These are phyloP conservation scores for Colletotrichum viniferum DNA, from an alignment of 2,329 filamentous ascomycete species.

Conservation along the genomic window DNA sequence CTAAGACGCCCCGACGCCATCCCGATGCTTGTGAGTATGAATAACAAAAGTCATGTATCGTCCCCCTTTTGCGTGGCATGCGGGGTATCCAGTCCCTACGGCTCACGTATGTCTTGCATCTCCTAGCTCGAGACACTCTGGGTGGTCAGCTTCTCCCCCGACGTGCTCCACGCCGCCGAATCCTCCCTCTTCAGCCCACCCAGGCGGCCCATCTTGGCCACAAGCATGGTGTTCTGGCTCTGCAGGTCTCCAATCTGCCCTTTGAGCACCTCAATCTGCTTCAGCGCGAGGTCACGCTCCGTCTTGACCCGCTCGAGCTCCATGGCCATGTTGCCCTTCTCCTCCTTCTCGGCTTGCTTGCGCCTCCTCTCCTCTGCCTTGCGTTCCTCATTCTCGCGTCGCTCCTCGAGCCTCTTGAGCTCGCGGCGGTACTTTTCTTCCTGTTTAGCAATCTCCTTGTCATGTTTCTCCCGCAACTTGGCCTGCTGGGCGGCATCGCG, in stretches of 20 bases:
- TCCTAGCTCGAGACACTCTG: constrained; percentile 67
- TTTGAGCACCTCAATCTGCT: constrained; percentile 59
- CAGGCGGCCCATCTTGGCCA: constrained; percentile 50
- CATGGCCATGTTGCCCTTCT: constrained; percentile 49
- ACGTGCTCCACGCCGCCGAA: constrained; percentile 39
- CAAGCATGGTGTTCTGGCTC: constrained; percentile 63
- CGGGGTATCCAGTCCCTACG: neutral
- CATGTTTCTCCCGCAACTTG: constrained; percentile 68
- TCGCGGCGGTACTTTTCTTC: constrained; percentile 71
- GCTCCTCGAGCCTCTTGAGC: constrained; percentile 67
- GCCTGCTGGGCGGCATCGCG: constrained; percentile 55
- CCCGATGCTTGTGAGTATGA: neutral
- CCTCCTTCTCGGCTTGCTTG: constrained; percentile 59
- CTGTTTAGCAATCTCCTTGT: constrained; percentile 66
- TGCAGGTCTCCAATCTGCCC: constrained; percentile 62
- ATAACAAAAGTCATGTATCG: neutral
- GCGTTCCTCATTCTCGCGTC: constrained; percentile 64
- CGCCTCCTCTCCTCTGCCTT: constrained; percentile 58
- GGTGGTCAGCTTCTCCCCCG: neutral
- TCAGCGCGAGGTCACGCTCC: constrained; percentile 56
- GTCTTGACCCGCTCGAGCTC: constrained; percentile 58
- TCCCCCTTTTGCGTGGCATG: neutral
- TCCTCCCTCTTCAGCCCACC: constrained; percentile 26
- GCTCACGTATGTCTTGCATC: constrained; percentile 45
- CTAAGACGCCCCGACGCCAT: constrained; percentile 12